Conservation (phyloP, 345 rosid species). For the Pistacia integerrima region DNA sequence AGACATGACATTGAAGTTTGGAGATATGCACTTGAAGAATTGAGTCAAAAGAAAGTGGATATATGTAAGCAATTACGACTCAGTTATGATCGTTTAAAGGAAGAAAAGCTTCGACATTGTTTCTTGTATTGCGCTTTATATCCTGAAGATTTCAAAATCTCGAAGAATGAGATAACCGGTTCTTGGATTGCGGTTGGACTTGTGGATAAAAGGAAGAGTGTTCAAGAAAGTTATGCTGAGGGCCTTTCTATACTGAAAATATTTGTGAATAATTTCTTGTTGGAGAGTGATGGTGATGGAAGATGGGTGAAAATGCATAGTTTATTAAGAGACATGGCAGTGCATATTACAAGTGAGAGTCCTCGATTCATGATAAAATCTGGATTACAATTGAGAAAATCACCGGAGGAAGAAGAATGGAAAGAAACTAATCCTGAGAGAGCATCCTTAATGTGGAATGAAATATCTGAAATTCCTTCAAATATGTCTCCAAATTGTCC, state of each 20-base stretch:
- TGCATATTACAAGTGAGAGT: background rate
- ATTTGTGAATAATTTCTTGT: conserved; percentile 19
- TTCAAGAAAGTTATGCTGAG: background rate
- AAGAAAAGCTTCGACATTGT: conserved; percentile 16
- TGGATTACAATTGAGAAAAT: background rate
- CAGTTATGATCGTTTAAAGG: conserved; percentile 23
- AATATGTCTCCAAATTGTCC: conserved; percentile 19
- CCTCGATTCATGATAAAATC: conserved; percentile 19
- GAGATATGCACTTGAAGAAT: conserved; percentile 16
- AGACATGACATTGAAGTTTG: conserved; percentile 16
- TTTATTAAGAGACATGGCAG: conserved; percentile 32
- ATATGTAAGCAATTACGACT: background rate
- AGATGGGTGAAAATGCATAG: conserved; percentile 27
- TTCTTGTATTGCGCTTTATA: conserved; percentile 13
- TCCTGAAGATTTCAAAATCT: background rate
- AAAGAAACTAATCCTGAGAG: conserved; percentile 2
- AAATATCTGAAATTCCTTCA: background rate
- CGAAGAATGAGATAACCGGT: conserved; percentile 14
- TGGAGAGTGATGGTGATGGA: conserved; percentile 4
- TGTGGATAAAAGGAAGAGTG: background rate
- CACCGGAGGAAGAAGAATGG: conserved; percentile 8
- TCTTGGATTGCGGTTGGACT: conserved; percentile 28
- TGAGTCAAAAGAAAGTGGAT: conserved; percentile 4
- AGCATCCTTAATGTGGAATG: conserved; percentile 13
- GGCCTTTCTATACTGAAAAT: conserved; percentile 22